phyloP scores from a whole-genome alignment of 225 moss, liverwort and hornwort genomes.

The Thuidium tamariscinum region DNA sequence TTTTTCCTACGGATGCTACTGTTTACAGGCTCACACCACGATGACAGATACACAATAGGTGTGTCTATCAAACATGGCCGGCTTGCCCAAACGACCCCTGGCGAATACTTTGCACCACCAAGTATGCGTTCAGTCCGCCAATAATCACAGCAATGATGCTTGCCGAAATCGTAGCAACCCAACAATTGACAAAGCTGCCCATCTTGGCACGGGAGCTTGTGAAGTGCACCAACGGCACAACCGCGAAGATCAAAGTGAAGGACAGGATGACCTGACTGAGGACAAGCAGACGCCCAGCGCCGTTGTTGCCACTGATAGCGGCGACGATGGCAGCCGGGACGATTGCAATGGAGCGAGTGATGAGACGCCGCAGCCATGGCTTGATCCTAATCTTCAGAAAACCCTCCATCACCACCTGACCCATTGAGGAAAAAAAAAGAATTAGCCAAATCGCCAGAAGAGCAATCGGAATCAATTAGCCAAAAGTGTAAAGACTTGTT shows the following conservation, averaged over 20 bases:
- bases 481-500: neutral
- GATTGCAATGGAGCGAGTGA: conserved; percentile 77
- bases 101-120: conserved; percentile 40
- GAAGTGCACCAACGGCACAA: conserved; percentile 86
- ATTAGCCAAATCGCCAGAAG: neutral
- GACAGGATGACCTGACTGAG: conserved; percentile 85
- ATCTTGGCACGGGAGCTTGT: conserved; percentile 77
- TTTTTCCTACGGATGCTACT: neutral
- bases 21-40: neutral
- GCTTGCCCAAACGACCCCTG: conserved; percentile 25
- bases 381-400: conserved; percentile 64
- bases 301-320: conserved; percentile 55
- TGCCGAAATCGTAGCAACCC: conserved; percentile 7
- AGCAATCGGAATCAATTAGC: neutral
- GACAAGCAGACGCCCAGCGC: conserved; percentile 70
- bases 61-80: conserved; percentile 20
- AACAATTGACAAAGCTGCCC: conserved; percentile 61
- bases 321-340: conserved; percentile 73
- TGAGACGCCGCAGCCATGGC: conserved; percentile 67
- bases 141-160: conserved; percentile 15
- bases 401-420: conserved; percentile 92
- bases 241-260: conserved; percentile 76
- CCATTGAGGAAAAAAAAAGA: neutral
- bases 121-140: conserved; percentile 23
- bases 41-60: neutral